Base-by-base conservation (phyloP, 2,329 filamentous ascomycete species). In the Calonectria hawksworthii region DNA sequence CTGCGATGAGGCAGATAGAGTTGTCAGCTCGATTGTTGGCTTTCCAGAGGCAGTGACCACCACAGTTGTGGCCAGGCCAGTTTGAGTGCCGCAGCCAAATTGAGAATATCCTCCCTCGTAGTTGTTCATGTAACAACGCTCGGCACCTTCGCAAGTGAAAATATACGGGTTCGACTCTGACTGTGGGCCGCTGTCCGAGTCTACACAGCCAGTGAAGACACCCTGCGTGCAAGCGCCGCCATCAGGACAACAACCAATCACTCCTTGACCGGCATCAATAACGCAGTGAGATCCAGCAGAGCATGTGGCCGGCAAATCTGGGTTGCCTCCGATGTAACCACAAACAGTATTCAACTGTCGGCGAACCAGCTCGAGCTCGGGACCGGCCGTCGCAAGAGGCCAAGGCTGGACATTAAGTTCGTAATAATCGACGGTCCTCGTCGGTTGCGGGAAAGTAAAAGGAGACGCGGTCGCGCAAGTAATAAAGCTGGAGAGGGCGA, bases 231-330 rank as follows among this genome's bases (percentile, higher is more conserved):
- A 92, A 9, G 86, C 79, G 3, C 83, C 86, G 18, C 82, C 81
- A 77, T 92, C 86, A 0, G 90, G 90, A 79, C 91, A 92, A 80
- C 90, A 92, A 61, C 90, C 90, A 38, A 92, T 84, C n/a, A 87
- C 87, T 34, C 86, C 85, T 70, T 88, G 85, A 23, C 85, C 83
- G 26, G 85, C 82, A 75, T 92, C 90, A 54, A 90, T 83, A 30
- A 90, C 91, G 80, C 91, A 92, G 81, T 92, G 90, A 47, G 90
- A 92, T 41, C 90, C 91, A 0, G 87, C 86, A 34, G 86, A 87
- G 80, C 91, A 92, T 47, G 90, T 92, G 50, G 90, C 91, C 3
- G 90, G 89, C 36, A 91, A 82, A 30, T 83, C 82, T 1, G 87
- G 82, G 76, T 91, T 82, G 28, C 90, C 90, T 74, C 87, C 88